These are phyloP conservation scores for Trypanosoma avium DNA, from an alignment of 208 protist genomes.

Conservation along the genomic window DNA sequence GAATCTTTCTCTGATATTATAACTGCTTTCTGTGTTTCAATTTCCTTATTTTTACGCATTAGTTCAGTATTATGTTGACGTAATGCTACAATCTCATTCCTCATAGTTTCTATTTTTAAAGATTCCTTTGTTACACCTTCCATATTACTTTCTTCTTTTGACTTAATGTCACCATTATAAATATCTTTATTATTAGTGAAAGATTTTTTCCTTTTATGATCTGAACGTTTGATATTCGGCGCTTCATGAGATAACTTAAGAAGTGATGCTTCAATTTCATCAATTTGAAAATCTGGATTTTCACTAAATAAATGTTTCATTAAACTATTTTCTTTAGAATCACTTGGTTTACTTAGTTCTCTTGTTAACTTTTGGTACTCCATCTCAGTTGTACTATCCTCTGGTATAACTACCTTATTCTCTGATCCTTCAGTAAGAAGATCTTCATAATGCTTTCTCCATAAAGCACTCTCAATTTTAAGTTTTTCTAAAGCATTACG, in stretches of 20 bases:
- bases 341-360: no score
- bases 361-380: neutral
- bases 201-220: no score
- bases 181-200: no score
- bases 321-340: no score
- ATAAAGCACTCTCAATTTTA: constrained; percentile 29
- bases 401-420: neutral
- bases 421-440: constrained; percentile 11
- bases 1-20: neutral
- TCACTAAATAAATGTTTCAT: no score
- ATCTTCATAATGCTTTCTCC: constrained; percentile 33
- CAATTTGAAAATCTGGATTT: no score
- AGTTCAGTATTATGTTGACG: constrained; percentile 4
- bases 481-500: constrained; percentile 23
- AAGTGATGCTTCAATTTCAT: no score
- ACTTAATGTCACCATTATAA: neutral
- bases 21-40: neutral
- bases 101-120: neutral
- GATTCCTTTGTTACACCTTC: neutral
- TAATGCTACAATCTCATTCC: neutral
- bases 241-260: no score
- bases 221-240: no score
- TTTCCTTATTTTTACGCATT: neutral
- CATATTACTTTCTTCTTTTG: neutral
- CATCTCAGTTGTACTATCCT: neutral